Evolutionary conservation across 1,284 basidiomycete species (phyloP), one percentile per base, ranked within the genome.

Genomic region (Leccinum griseonigrum): DNA sequence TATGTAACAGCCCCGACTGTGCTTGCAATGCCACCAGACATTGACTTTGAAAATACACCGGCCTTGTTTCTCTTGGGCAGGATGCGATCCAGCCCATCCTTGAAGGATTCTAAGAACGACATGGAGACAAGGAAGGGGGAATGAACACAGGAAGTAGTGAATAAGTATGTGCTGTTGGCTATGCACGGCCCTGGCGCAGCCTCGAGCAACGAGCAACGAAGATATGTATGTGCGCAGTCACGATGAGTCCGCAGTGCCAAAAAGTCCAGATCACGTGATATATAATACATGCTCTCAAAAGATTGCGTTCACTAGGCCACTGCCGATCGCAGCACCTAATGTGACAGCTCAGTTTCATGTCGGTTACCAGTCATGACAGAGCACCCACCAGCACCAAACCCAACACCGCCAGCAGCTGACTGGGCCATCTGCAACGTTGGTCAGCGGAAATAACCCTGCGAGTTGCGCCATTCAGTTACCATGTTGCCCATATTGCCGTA

Each of bases 321-420:
- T 68, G 28, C 83, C 83, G 70, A 75, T 81, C n/a, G 83, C 83
- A 66, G 80, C 79, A 63, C 83, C 82, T 82, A 52, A 4, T 13
- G 13, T 40, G 54, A 26, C 4, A 9, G 18, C 3, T 62, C 54
- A 69, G 58, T 18, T 13, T 3, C 32, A 18, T 6, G 10, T 22
- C 57, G 0, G 5, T 29, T 22, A 1, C 16, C 6, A 46, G 1
- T 31, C 32, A 9, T 5, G 13, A 52, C 6, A 32, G 50, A 61
- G 13, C 14, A 70, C 71, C 54, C 50, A 81, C 83, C 83, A 58
- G 84, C 87, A 66, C 88, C 88, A 64, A 90, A 90, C 9, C 88
- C 88, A 58, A 85, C 82, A 71, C 89, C 89, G 52, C 88, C 87
- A 3, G 81, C 88, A 48, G 88, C 88, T 54, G 85, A 83, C 54